Percentiles rank a stretch among this genome's conserved stretches.
phyloP scores from a whole-genome alignment of 208 protist species.

The Wallacemonas sp. region DNA sequence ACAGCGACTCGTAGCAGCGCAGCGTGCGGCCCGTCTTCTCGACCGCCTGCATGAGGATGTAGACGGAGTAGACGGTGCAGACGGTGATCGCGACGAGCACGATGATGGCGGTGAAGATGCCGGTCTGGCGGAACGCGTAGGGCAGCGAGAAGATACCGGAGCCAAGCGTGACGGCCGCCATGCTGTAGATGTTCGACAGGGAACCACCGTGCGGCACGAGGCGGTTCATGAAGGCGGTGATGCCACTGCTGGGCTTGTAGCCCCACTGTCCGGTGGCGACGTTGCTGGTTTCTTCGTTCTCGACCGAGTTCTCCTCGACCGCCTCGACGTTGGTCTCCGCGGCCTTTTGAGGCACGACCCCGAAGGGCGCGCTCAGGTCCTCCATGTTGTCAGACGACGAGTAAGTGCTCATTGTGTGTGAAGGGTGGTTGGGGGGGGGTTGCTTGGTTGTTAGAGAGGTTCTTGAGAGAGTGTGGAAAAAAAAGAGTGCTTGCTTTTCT shows the following conservation, averaged over 20 bases:
- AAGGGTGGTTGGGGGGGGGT: not conserved
- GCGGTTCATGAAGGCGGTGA: constrained; percentile 37
- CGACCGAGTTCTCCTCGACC: constrained; percentile 1
- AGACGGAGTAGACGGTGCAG: constrained; percentile 80
- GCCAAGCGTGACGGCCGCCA: constrained; percentile 78
- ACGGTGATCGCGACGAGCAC: constrained; percentile 60
- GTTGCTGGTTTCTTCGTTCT: constrained; percentile 1
- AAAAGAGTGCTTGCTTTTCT: too few species aligned
- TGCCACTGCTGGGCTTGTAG: constrained; percentile 37
- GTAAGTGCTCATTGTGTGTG: not conserved
- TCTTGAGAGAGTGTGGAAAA: too few species aligned
- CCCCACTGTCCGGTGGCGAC: constrained; percentile 14
- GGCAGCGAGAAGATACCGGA: constrained; percentile 78
- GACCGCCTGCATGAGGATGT: constrained; percentile 68
- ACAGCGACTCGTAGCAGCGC: constrained; percentile 64
- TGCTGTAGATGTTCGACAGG: constrained; percentile 70
- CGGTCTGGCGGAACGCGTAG: constrained; percentile 64
- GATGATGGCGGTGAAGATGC: constrained; percentile 49
- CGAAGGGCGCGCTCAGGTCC: not conserved
- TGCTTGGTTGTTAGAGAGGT: not conserved
- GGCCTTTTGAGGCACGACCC: too few species aligned
- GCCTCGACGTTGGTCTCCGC: constrained; percentile 16
- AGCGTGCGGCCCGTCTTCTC: constrained; percentile 57
- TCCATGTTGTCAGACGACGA: constrained; percentile 12
- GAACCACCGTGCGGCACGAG: constrained; percentile 72